phyloP scores from a whole-genome alignment of 371 early-diverging fungal genomes.

The Rhizopus delemar region DNA sequence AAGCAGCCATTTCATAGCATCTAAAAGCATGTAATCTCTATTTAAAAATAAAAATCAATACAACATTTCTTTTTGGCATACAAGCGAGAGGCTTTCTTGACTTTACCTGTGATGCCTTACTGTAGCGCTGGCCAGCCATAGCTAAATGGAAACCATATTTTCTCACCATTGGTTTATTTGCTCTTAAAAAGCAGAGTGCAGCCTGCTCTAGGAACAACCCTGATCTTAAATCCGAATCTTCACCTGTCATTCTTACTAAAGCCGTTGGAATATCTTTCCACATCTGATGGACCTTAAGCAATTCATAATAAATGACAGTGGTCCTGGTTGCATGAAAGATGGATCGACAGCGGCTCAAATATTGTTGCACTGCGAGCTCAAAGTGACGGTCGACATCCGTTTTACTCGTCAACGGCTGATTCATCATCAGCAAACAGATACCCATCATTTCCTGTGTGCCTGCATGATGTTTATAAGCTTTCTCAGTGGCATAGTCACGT shows the following conservation, averaged over 20 bases:
- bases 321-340: constrained; percentile 73
- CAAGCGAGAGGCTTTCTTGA: neutral
- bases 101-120: constrained; percentile 65
- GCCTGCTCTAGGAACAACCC: constrained; percentile 89
- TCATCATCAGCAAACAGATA: constrained; percentile 73
- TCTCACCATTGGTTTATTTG: constrained; percentile 65
- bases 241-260: constrained; percentile 72
- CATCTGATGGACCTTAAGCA: constrained; percentile 67
- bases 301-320: constrained; percentile 78
- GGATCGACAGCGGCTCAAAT: constrained; percentile 64
- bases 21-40: constrained; percentile 75
- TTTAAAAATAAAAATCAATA: neutral
- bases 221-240: constrained; percentile 72
- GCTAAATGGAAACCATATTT: constrained; percentile 88
- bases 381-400: constrained; percentile 73
- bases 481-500: constrained; percentile 85
- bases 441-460: constrained; percentile 94
- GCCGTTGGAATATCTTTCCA: constrained; percentile 74
- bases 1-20: constrained; percentile 67
- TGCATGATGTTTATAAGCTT: constrained; percentile 83
- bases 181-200: constrained; percentile 73
- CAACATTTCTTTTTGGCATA: neutral
- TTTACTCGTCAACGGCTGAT: constrained; percentile 57
- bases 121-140: constrained; percentile 84
- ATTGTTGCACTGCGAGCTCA: constrained; percentile 75